These are phyloP conservation scores for Colletotrichum sp. DNA, from an alignment of 2,329 filamentous ascomycete genomes.

Conservation along the genomic window DNA sequence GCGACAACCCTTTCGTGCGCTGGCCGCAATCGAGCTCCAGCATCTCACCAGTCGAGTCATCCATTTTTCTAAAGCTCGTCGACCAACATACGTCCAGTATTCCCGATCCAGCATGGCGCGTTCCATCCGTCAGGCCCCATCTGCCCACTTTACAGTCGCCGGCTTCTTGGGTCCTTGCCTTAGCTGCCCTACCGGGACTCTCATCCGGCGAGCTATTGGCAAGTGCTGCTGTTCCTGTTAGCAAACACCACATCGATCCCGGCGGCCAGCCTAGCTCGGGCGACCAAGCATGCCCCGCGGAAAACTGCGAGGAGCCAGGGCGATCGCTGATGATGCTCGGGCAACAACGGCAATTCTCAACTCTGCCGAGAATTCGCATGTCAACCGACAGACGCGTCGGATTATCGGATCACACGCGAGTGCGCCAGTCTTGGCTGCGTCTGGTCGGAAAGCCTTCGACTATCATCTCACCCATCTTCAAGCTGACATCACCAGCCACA, in stretches of 20 bases:
- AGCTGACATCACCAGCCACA: neutral
- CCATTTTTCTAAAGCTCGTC: neutral
- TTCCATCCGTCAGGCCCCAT: neutral
- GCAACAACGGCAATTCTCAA: constrained; percentile 6
- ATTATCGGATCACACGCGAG: neutral
- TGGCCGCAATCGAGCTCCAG: neutral
- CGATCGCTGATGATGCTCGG: neutral
- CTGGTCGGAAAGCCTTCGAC: neutral
- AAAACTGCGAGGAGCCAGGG: neutral
- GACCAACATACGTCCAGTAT: neutral
- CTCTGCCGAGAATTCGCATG: neutral
- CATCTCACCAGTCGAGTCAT: neutral
- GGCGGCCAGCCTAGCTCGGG: neutral
- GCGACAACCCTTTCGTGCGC: neutral
- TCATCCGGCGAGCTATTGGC: neutral
- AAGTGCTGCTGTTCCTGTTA: neutral
- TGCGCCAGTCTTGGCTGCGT: neutral
- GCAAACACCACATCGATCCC: neutral
- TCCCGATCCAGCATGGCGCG: neutral
- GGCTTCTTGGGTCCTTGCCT: neutral
- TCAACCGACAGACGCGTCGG: neutral
- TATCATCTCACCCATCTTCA: neutral
- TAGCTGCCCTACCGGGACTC: neutral
- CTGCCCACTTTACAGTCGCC: neutral
- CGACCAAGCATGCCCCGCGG: neutral